These are phyloP conservation scores for Scheffersomyces illinoinensis DNA, from an alignment of 1,139 yeast species.

Conservation along the genomic window DNA sequence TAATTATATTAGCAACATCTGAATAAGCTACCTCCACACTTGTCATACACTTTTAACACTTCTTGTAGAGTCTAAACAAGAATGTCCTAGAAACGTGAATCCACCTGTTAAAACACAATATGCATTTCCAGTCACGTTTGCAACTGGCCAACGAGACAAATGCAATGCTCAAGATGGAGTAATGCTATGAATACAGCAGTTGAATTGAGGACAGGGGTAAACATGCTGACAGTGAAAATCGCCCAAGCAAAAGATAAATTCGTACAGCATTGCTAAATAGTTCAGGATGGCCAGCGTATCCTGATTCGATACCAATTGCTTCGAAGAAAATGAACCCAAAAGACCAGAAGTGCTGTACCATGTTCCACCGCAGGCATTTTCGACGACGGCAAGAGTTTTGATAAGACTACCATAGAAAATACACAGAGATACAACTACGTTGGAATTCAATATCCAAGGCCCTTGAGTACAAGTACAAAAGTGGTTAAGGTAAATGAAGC, in stretches of 20 bases:
- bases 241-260: conserved; percentile 78
- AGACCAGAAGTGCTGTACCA: conserved; percentile 93
- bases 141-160: conserved; percentile 68
- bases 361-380: conserved; percentile 88
- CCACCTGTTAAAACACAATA: conserved; percentile 21
- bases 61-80: not conserved
- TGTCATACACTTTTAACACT: too few relatives aligned
- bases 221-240: conserved; percentile 69
- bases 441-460: conserved; percentile 61
- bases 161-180: conserved; percentile 59
- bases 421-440: conserved; percentile 70
- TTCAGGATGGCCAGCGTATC: conserved; percentile 45
- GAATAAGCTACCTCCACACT: too few relatives aligned
- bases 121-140: conserved; percentile 42
- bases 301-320: conserved; percentile 68
- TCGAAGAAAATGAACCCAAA: conserved; percentile 73
- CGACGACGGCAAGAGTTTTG: conserved; percentile 67
- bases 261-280: conserved; percentile 59
- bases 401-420: conserved; percentile 85
- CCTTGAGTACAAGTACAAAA: conserved; percentile 59
- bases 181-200: conserved; percentile 73
- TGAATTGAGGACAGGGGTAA: conserved; percentile 71
- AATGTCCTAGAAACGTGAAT: not conserved
- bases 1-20: not conserved
- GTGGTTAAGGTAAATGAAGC: conserved; percentile 85